These are phyloP conservation scores for Pezicula rhizophila DNA, from an alignment of 2,329 filamentous ascomycete species.

Conservation along the genomic window DNA sequence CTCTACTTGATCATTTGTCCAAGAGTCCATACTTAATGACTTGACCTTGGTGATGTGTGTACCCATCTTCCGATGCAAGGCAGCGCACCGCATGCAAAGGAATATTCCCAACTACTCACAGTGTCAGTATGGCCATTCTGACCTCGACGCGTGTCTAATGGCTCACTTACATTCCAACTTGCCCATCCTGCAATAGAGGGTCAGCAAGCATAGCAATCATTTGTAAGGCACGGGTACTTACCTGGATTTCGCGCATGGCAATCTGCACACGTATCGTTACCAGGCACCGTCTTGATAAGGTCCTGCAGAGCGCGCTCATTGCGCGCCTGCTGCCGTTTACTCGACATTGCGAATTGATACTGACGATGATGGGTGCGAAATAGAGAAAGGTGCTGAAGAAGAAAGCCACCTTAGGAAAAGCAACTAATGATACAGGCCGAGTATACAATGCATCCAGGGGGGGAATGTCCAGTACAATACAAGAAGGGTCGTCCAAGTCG, in stretches of 20 bases:
- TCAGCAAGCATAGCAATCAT: slow-evolving; percentile 3
- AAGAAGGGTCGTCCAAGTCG: slow-evolving; percentile 15
- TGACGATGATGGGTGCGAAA: slow-evolving; percentile 1
- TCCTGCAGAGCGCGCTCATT: slow-evolving; percentile 92
- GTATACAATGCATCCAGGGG: slow-evolving; percentile 18
- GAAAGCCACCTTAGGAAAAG: background rate
- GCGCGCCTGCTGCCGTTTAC: slow-evolving; percentile 95
- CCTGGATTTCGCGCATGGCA: slow-evolving; percentile 88
- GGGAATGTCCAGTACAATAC: slow-evolving; percentile 6
- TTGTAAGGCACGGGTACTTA: slow-evolving; percentile 36
- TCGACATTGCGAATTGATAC: slow-evolving; percentile 54
- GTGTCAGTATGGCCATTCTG: slow-evolving; percentile 12
- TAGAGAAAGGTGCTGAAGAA: background rate
- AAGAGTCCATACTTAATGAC: slow-evolving; percentile 96
- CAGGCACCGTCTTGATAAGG: slow-evolving; percentile 73
- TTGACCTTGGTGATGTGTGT: slow-evolving; percentile 99
- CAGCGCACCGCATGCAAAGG: slow-evolving; percentile 94
- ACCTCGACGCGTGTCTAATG: background rate
- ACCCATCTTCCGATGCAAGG: slow-evolving; percentile 90
- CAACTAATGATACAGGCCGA: background rate
- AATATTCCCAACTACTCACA: slow-evolving; percentile 76
- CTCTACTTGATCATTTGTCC: slow-evolving; percentile 93
- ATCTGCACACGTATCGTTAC: slow-evolving; percentile 92
- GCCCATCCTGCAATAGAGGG: slow-evolving; percentile 25
- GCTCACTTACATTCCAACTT: slow-evolving; percentile 29